These are phyloP conservation scores for Linnemannia elongata DNA, from an alignment of 192 early-diverging fungal genomes.

Conservation along the genomic window DNA sequence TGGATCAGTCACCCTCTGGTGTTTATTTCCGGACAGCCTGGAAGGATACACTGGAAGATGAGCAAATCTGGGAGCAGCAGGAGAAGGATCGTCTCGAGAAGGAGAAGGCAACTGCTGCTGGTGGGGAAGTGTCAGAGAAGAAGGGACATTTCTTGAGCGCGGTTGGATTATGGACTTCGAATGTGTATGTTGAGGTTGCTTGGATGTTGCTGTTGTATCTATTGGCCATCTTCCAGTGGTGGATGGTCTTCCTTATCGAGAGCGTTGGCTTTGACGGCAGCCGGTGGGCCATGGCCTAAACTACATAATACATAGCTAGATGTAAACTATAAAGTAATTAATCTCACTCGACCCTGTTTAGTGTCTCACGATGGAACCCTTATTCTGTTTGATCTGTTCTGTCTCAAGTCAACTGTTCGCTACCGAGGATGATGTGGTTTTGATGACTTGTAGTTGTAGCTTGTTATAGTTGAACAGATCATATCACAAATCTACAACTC, in stretches of 20 bases:
- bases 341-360: no score
- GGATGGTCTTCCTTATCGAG: conserved; percentile 48
- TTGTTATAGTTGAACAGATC: no score
- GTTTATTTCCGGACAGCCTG: conserved; percentile 40
- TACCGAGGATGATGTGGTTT: no score
- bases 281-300: conserved; percentile 52
- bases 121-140: neutral
- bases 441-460: no score
- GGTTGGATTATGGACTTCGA: conserved; percentile 49
- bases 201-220: conserved; percentile 51
- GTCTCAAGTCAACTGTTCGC: no score
- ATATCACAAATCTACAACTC: no score
- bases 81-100: conserved; percentile 20
- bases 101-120: neutral
- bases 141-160: conserved; percentile 22
- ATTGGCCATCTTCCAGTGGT: conserved; percentile 48
- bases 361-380: no score
- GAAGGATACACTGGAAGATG: conserved; percentile 53
- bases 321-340: no score
- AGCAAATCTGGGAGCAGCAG: conserved; percentile 46
- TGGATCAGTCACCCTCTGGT: conserved; percentile 13
- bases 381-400: no score
- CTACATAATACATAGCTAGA: neutral
- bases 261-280: conserved; percentile 49
- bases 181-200: conserved; percentile 48